Evolutionary conservation across 371 early-diverging fungal genomes (phyloP).

Genomic region (Mucor ambiguus): DNA sequence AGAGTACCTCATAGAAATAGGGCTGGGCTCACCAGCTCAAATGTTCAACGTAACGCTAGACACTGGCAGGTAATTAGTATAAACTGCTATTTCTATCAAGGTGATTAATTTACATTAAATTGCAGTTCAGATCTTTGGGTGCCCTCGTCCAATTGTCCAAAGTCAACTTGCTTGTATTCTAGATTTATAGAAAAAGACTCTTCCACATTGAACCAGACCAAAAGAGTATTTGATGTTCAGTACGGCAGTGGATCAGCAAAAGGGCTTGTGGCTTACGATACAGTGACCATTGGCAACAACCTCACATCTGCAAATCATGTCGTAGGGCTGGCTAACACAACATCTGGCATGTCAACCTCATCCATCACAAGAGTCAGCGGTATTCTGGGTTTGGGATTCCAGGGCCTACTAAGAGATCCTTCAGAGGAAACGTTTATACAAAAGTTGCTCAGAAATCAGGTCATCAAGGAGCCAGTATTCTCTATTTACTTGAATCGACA

Average conservation of each 20-base stretch:
- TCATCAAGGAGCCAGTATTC: conserved; percentile 38
- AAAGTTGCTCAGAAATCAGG: conserved; percentile 27
- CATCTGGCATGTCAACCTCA: conserved; percentile 16
- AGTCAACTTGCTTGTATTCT: conserved; percentile 23
- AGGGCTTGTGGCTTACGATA: conserved; percentile 40
- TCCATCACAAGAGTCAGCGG: conserved; percentile 28
- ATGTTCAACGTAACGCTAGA: conserved; percentile 42
- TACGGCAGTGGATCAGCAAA: conserved; percentile 47
- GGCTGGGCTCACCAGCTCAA: conserved; percentile 42
- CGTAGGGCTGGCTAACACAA: conserved; percentile 34
- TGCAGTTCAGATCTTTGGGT: conserved; percentile 44
- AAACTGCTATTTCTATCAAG: neutral
- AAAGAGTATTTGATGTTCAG: conserved; percentile 21
- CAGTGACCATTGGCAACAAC: conserved; percentile 26
- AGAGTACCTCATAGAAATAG: conserved; percentile 35
- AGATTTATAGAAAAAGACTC: conserved; percentile 34
- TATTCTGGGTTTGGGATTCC: conserved; percentile 45
- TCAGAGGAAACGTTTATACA: conserved; percentile 27
- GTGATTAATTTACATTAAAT: neutral
- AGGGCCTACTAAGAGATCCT: conserved; percentile 22
- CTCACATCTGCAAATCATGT: conserved; percentile 24
- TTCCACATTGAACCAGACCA: conserved; percentile 27
- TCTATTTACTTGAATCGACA: conserved; percentile 37
- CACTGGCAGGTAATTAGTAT: conserved; percentile 42
- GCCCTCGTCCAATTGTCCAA: conserved; percentile 36